Evolutionary conservation across 2,329 filamentous ascomycete species (phyloP).

Genomic region (Epichloe uncinata): DNA sequence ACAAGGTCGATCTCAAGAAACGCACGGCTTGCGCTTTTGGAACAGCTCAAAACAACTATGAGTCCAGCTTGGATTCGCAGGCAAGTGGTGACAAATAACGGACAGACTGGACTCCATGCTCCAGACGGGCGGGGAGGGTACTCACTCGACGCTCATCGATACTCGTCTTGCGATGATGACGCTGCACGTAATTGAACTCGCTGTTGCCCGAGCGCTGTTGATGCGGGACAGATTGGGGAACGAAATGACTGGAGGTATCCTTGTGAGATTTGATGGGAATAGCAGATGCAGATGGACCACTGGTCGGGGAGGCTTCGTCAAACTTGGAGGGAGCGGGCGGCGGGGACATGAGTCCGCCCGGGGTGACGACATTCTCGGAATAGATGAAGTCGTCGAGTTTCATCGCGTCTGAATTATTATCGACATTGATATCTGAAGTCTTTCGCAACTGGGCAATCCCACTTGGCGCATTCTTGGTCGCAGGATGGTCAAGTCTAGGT

Average conservation of each 20-base stretch:
- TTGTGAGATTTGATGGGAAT: constrained; percentile 86
- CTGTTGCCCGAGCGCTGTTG: constrained; percentile 41
- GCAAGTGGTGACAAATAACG: not conserved
- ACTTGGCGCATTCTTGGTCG: constrained; percentile 50
- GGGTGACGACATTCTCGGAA: constrained; percentile 59
- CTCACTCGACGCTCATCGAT: constrained; percentile 74
- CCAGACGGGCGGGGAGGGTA: constrained; percentile 13
- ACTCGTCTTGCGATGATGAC: constrained; percentile 73
- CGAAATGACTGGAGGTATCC: constrained; percentile 36
- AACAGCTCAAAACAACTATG: not conserved
- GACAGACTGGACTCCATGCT: not conserved
- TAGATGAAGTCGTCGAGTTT: constrained; percentile 90
- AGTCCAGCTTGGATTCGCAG: not conserved
- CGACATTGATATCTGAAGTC: constrained; percentile 46
- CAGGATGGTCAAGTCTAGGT: constrained; percentile 6
- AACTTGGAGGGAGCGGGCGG: constrained; percentile 28
- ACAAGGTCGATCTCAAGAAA: too few relatives aligned
- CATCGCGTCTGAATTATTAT: constrained; percentile 54
- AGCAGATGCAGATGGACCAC: constrained; percentile 36
- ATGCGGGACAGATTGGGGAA: constrained; percentile 54
- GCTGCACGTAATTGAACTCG: constrained; percentile 70
- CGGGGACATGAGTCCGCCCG: constrained; percentile 46
- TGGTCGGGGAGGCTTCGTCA: constrained; percentile 26
- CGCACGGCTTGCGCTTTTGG: not conserved
- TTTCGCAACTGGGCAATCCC: constrained; percentile 82